Percentiles rank a stretch among this genome's conserved stretches.
Conservation (phyloP, 148 eudicot genomes). For the Oxyria digyna region DNA sequence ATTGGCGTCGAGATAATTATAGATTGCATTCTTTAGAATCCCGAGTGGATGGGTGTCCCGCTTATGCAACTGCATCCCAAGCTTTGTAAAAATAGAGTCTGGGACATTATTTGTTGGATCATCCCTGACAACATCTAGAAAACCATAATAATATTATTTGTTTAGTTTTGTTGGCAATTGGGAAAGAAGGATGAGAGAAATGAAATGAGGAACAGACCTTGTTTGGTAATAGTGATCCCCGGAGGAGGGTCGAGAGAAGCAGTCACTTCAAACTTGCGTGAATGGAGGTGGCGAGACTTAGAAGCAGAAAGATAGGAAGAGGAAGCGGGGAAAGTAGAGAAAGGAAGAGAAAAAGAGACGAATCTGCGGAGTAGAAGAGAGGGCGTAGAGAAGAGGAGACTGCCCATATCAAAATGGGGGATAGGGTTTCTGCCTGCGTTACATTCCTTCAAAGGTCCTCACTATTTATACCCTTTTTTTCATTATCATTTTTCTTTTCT, state of each 20-base stretch:
- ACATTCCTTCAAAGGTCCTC: neutral
- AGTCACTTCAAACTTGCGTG: conserved; percentile 32
- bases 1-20: conserved; percentile 63
- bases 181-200: neutral
- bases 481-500: neutral
- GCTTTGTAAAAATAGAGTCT: conserved; percentile 69
- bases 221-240: conserved; percentile 51
- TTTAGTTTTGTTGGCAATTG: no score
- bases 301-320: conserved; percentile 8
- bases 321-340: conserved; percentile 27
- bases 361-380: conserved; percentile 13
- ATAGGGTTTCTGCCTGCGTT: no score
- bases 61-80: conserved; percentile 89
- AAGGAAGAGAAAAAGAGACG: conserved; percentile 17
- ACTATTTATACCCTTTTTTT: neutral
- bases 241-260: conserved; percentile 60
- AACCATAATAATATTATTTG: no score
- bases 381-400: conserved; percentile 27
- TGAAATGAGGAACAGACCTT: conserved; percentile 32
- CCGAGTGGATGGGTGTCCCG: conserved; percentile 82
- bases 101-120: conserved; percentile 95
- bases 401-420: no score
- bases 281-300: conserved; percentile 14
- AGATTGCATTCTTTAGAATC: conserved; percentile 84
- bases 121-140: conserved; percentile 74